These are phyloP conservation scores for Paramecium caudatum DNA, from an alignment of 73 alveolate species.

Conservation along the genomic window DNA sequence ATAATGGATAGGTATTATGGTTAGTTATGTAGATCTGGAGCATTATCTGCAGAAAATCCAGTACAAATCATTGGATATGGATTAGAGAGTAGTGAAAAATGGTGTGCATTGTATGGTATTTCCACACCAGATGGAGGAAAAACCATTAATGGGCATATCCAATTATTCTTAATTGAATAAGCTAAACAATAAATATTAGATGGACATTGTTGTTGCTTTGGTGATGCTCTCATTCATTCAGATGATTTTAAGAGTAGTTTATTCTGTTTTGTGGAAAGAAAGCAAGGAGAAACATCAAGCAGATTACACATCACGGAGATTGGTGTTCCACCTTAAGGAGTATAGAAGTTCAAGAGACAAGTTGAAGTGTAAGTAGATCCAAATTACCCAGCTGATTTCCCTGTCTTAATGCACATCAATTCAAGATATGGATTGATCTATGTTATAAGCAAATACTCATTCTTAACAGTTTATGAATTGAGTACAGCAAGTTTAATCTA, in stretches of 20 bases:
- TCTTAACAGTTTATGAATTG: constrained; percentile 92
- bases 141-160: constrained; percentile 87
- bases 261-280: constrained; percentile 96
- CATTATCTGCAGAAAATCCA: constrained; percentile 57
- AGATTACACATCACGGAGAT: constrained; percentile 94
- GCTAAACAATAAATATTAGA: constrained; percentile 85
- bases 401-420: constrained; percentile 94
- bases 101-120: constrained; percentile 89
- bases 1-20: constrained; percentile 29
- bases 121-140: constrained; percentile 87
- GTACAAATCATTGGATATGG: constrained; percentile 82
- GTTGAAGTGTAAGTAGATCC: constrained; percentile 93
- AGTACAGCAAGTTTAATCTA: constrained; percentile 90
- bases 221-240: constrained; percentile 83
- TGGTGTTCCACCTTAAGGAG: constrained; percentile 89
- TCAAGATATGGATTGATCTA: constrained; percentile 94
- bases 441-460: constrained; percentile 94
- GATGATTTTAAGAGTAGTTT: constrained; percentile 81
- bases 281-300: constrained; percentile 87
- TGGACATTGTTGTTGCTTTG: constrained; percentile 92
- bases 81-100: constrained; percentile 82
- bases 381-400: constrained; percentile 95
- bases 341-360: constrained; percentile 89
- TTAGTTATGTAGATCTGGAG: not conserved
- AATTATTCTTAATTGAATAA: constrained; percentile 84